phyloP scores from a whole-genome alignment of 257 asterid genomes.

The Handroanthus guayacan region DNA sequence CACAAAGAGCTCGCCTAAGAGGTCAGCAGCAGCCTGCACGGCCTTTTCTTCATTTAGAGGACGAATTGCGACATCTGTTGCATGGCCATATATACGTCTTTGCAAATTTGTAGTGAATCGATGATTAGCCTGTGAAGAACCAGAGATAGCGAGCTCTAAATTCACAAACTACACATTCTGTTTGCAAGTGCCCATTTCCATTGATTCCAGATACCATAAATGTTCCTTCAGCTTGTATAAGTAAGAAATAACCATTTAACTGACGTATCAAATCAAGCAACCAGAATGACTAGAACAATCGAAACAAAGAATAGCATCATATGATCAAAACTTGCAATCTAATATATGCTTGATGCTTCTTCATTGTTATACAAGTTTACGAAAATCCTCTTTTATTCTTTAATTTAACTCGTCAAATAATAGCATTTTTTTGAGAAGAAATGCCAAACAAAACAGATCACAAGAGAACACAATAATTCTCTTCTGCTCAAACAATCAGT shows the following conservation, averaged over 20 bases:
- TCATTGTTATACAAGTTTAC: background rate
- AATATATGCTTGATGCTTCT: background rate
- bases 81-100: conserved; percentile 82
- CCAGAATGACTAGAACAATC: background rate
- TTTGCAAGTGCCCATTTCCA: background rate
- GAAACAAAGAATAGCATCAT: conserved; percentile 1
- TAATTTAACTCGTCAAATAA: background rate
- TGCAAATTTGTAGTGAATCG: conserved; percentile 75
- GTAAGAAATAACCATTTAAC: conserved; percentile 3
- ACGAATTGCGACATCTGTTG: conserved; percentile 78
- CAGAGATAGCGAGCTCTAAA: conserved; percentile 5
- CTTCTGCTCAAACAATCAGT: background rate
- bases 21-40: conserved; percentile 93
- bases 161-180: conserved; percentile 26
- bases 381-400: too few relatives aligned
- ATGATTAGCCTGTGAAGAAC: conserved; percentile 73
- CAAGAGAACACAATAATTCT: background rate
- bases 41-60: conserved; percentile 92
- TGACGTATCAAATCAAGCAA: conserved; percentile 3
- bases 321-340: conserved; percentile 3
- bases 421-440: background rate
- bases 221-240: background rate
- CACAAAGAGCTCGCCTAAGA: conserved; percentile 79
- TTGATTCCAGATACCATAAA: background rate
- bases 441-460: background rate